Base-by-base conservation (phyloP, 164 flowering plant species). In the Houttuynia cordata region DNA sequence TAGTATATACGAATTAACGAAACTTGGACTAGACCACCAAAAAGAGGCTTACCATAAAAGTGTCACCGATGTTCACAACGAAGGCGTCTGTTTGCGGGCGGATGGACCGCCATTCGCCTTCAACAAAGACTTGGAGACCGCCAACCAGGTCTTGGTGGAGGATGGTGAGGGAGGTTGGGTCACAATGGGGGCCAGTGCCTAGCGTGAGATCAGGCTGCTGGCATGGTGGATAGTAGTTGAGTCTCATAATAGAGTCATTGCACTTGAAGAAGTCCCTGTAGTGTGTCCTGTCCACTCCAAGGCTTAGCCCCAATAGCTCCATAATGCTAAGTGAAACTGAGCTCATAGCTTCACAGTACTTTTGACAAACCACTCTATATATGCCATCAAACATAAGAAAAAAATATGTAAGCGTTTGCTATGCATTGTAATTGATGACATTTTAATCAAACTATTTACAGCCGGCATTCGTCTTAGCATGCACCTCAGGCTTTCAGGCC, bases 161-260 rank as follows among this genome's bases (percentile, higher is more conserved):
- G 57, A 89, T 86, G 15, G 96, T 89, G n/a, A 88, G 56, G 13
- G 89, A 83, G 0, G 91, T 85, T 19, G 96, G 96, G 63, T 88
- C 96, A 53, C 87, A 86, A 65, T 84, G 96, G 56, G 96, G 96
- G 4, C 96, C 94, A 0, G 96, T 89, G 40, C 96, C 96, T 39
- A 86, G 69, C 4, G 94, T 81, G 25, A 73, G 78, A 15, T 83
- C 83, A 0, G 96, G 96, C 60, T 78, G 76, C 53, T 83, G 88
- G 71, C 96, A 86, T 17, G 76, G 80, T 1, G 94, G 96, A 58
- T 89, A 89, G 72, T 82, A 88, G 61, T 88, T 88, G 15, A 88
- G 74, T 68, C 96, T 78, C 92, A 88, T 82, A 59, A 89, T 83
- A 2, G 94, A 86, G 50, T 87, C 85, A 23, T 83, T 86, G 7